A percentile compares a stretch with the other conserved stretches of the same genome.
Conservation (phyloP, 257 asterid species). For the Jasminum sambac region DNA sequence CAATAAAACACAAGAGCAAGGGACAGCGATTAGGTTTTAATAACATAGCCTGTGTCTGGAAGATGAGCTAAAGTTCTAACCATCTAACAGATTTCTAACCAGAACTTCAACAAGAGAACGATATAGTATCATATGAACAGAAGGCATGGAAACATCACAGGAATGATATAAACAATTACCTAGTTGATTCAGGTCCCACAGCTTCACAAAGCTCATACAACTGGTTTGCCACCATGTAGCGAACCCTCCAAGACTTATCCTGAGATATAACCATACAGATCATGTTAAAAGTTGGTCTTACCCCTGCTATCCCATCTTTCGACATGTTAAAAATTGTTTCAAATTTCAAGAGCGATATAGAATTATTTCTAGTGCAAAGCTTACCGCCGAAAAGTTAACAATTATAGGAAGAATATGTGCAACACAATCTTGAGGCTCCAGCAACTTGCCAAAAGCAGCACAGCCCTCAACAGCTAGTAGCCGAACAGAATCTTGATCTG, state of each 20-base stretch:
- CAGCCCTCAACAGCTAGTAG: slow-evolving; percentile 89
- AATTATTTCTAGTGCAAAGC: neutral
- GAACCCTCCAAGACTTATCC: slow-evolving; percentile 99
- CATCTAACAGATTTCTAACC: neutral
- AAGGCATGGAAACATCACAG: neutral
- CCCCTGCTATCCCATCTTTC: neutral
- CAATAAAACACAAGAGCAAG: neutral
- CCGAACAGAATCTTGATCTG: slow-evolving; percentile 96
- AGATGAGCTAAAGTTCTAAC: neutral
- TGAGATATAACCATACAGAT: slow-evolving; percentile 28
- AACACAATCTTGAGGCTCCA: slow-evolving; percentile 94
- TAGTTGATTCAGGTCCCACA: slow-evolving; percentile 92
- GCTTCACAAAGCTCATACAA: slow-evolving; percentile 97
- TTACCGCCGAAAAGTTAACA: slow-evolving; percentile 92
- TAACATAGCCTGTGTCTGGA: slow-evolving; percentile 1
- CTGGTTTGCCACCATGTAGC: slow-evolving; percentile 99
- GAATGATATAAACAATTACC: slow-evolving; percentile 43
- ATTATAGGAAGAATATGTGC: slow-evolving; percentile 84
- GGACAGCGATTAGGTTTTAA: neutral
- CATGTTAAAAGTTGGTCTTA: neutral
- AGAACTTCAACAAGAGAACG: neutral
- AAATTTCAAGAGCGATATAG: neutral
- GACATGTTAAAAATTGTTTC: neutral
- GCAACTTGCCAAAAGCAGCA: slow-evolving; percentile 94
- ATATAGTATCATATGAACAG: neutral